Conservation (phyloP, 495 filamentous ascomycete species). For the Xylaria sp. region DNA sequence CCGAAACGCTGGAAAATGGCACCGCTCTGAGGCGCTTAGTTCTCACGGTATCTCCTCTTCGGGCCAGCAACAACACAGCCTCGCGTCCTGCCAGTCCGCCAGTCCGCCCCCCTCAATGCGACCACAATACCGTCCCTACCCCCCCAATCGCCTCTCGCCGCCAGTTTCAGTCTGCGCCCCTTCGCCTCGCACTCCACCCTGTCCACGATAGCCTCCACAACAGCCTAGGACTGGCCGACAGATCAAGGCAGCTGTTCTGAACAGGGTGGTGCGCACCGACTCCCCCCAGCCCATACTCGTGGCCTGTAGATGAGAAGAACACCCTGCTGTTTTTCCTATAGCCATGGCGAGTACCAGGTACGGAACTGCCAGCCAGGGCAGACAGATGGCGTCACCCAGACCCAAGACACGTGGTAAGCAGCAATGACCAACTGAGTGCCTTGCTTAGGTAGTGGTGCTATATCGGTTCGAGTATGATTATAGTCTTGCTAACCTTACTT, state of each 20-base stretch:
- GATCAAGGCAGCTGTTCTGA: constrained; percentile 32
- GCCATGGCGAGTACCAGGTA: constrained; percentile 55
- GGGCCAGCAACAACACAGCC: constrained; percentile 8
- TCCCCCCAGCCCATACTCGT: constrained; percentile 25
- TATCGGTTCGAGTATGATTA: neutral
- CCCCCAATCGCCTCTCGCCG: constrained; percentile 17
- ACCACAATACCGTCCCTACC: constrained; percentile 7
- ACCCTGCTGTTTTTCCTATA: constrained; percentile 15
- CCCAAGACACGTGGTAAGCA: constrained; percentile 57
- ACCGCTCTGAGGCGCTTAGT: constrained; percentile 42
- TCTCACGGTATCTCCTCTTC: constrained; percentile 16
- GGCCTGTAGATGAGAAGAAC: constrained; percentile 34
- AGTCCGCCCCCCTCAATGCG: constrained; percentile 26
- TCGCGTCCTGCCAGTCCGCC: neutral
- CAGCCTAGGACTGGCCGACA: constrained; percentile 3
- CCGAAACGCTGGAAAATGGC: constrained; percentile 38
- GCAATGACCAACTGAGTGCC: neutral
- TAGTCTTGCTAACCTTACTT: constrained; percentile 9
- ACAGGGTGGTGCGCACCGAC: constrained; percentile 32
- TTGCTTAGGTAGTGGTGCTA: neutral
- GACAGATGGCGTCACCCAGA: constrained; percentile 59
- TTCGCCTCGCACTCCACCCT: constrained; percentile 21
- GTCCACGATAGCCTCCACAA: constrained; percentile 17
- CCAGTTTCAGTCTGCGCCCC: constrained; percentile 15
- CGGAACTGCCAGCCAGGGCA: constrained; percentile 50